Evolutionary conservation across 1,284 basidiomycete genomes (phyloP).

Genomic region (Pascua guehoae): DNA sequence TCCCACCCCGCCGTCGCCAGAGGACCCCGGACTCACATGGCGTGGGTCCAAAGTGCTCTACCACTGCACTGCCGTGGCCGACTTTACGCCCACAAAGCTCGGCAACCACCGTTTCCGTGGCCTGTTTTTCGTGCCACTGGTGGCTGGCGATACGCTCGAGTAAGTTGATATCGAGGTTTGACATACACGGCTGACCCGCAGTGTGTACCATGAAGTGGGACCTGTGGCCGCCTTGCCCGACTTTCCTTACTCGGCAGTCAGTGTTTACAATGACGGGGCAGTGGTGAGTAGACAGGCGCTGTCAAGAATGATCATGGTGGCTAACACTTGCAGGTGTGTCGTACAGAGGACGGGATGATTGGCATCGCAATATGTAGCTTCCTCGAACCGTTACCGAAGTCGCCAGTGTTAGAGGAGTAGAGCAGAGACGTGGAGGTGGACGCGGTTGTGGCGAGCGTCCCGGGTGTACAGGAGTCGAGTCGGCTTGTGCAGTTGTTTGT

Average conservation of each 20-base stretch:
- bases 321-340: constrained; percentile 22
- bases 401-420: neutral
- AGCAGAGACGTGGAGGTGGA: too few relatives aligned
- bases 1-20: constrained; percentile 22
- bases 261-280: constrained; percentile 50
- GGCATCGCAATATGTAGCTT: constrained; percentile 50
- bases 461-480: too few relatives aligned
- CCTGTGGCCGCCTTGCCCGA: constrained; percentile 45
- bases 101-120: constrained; percentile 39
- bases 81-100: constrained; percentile 33
- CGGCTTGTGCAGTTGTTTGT: too few relatives aligned
- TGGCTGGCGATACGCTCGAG: constrained; percentile 44
- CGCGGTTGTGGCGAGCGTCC: too few relatives aligned
- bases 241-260: constrained; percentile 47
- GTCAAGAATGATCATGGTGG: too few relatives aligned
- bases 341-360: constrained; percentile 36
- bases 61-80: constrained; percentile 46
- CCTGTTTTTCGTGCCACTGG: constrained; percentile 39
- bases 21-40: constrained; percentile 38
- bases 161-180: constrained; percentile 22
- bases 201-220: constrained; percentile 49
- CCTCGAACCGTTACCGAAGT: constrained; percentile 37
- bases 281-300: constrained; percentile 33
- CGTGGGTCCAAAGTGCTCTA: constrained; percentile 39
- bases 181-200: constrained; percentile 6